phyloP scores from a whole-genome alignment of 2,329 filamentous ascomycete genomes.

The Chaetomiaceae sp. region DNA sequence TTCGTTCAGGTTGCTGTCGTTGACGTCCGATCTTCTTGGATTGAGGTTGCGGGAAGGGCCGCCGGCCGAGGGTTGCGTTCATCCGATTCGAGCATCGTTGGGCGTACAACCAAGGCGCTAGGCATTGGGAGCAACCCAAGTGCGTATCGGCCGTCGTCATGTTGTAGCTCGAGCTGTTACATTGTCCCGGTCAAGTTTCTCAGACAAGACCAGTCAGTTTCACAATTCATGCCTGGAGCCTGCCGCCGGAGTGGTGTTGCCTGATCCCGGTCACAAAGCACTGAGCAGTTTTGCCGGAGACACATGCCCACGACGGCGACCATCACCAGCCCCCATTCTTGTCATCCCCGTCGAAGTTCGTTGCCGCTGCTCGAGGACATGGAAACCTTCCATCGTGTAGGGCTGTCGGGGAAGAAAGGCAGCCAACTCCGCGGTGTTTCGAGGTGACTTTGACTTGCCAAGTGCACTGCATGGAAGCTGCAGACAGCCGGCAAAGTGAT shows the following conservation, averaged over 20 bases:
- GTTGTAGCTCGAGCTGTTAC: no score
- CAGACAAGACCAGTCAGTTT: not conserved
- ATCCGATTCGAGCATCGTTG: no score
- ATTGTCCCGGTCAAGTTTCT: no score
- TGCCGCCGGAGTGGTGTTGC: not conserved
- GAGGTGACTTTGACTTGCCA: no score
- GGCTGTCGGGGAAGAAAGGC: not conserved
- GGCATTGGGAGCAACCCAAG: no score
- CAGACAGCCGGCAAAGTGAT: constrained; percentile 5
- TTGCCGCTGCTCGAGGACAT: not conserved
- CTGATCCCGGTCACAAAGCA: not conserved
- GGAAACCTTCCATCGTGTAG: not conserved
- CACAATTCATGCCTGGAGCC: not conserved
- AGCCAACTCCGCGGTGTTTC: not conserved
- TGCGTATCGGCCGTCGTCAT: no score
- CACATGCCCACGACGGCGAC: not conserved
- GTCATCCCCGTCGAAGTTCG: not conserved
- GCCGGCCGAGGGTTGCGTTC: no score
- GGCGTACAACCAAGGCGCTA: no score
- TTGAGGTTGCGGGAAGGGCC: no score
- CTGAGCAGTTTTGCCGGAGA: constrained; percentile 5
- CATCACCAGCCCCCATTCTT: not conserved
- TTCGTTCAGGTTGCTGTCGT: no score
- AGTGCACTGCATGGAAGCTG: not conserved
- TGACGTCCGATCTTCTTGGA: no score